Evolutionary conservation across 148 eudicot species (phyloP), one percentile per base, ranked within the genome.

Genomic region (Agrostemma githago): DNA sequence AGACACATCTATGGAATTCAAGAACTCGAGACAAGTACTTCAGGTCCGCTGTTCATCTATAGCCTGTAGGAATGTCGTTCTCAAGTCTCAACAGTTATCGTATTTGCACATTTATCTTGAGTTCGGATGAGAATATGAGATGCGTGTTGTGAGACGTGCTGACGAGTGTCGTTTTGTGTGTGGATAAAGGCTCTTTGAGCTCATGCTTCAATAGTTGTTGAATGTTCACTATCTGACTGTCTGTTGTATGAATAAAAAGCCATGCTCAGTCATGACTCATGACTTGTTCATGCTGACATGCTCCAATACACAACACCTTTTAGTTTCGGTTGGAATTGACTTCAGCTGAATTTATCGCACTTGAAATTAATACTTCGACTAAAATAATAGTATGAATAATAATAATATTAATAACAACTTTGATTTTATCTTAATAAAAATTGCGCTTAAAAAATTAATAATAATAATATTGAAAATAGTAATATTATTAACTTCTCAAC

Each of bases 151-250:
- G 41, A 16, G 64, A 51, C 14, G 51, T 19, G 69, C 62, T 53
- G 60, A 40, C 7, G 14, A 37, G 60, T 19, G 26, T 4, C 43
- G 4, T 7, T 16, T 17, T 78, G 54, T 62, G 44, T 41, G 59
- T 67, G 7, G 61, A 79, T 79, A 79, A 79, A 74, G 61, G 6
- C 61, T 62, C 10, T 4, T 15, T 48, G 71, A 51, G 21, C 56
- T 71, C 51, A 3, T 8, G 12, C 56, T 51, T 51, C 56, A 51
- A 0, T 51, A 15, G 56, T 26, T 26, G 34, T 26, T 26, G 34
- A 26, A 26, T 26, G 34, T 51, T 51, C 14, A 51, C 56, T 8
- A 14, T 51, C 16, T 11, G 15, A 51, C 56, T 8, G 56, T 51
- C 16, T 11, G 15, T 51, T 51, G 56, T 51, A 51, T 51, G 14